phyloP scores from a whole-genome alignment of 129 eudicot species.

The Escallonia herrerae region DNA sequence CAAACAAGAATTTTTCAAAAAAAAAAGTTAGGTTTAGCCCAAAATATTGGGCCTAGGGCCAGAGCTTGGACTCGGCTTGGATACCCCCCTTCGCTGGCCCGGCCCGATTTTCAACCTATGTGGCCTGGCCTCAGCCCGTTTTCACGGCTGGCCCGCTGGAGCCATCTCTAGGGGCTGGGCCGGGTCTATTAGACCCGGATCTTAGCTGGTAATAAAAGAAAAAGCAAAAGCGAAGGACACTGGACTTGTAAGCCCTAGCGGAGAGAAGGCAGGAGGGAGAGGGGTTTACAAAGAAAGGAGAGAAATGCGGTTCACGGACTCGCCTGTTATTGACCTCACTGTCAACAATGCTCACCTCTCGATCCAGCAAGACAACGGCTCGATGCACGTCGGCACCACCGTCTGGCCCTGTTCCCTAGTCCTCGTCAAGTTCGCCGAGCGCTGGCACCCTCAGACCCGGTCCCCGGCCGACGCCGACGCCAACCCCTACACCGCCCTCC shows the following conservation, averaged over 20 bases:
- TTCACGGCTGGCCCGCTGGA: too few species aligned
- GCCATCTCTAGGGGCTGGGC: too few species aligned
- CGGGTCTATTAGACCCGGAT: too few species aligned
- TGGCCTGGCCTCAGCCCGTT: too few species aligned
- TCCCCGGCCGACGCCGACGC: slow-evolving; percentile 20
- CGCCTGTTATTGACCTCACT: slow-evolving; percentile 73
- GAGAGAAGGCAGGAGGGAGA: neutral
- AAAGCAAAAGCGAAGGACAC: too few species aligned
- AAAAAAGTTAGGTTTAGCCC: too few species aligned
- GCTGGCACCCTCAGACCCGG: slow-evolving; percentile 46
- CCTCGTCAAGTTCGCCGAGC: slow-evolving; percentile 91
- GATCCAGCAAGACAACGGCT: slow-evolving; percentile 75
- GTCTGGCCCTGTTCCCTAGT: slow-evolving; percentile 92
- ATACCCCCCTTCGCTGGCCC: too few species aligned
- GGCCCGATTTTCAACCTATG: too few species aligned
- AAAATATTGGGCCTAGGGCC: too few species aligned
- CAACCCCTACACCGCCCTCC: slow-evolving; percentile 52
- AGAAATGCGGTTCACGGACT: slow-evolving; percentile 75
- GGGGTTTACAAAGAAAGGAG: neutral
- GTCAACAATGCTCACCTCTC: slow-evolving; percentile 48
- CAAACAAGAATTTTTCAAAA: too few species aligned
- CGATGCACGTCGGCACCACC: slow-evolving; percentile 99
- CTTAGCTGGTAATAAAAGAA: too few species aligned
- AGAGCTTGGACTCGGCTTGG: too few species aligned
- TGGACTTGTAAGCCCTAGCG: neutral